A percentile compares a stretch with the other conserved stretches of the same genome.
These are phyloP conservation scores for Thermochaetoides thermophila DNA, from an alignment of 495 filamentous ascomycete genomes.

Conservation along the genomic window DNA sequence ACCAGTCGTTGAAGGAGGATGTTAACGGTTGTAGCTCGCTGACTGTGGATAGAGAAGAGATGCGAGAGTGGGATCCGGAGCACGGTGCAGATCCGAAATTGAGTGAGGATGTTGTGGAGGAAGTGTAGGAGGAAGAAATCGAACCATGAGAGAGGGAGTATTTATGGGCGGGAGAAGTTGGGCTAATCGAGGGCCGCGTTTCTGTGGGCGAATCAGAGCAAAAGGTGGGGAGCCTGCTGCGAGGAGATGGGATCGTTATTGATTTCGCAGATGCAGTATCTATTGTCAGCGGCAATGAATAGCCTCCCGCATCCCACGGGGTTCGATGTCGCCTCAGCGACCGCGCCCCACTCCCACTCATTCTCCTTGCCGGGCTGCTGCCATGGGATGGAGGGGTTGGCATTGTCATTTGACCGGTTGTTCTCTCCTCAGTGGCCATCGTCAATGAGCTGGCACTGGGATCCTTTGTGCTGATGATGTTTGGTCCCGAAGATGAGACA, in stretches of 20 bases:
- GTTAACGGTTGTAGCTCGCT: neutral
- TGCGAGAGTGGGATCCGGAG: constrained; percentile 23
- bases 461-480: too few species aligned
- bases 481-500: too few species aligned
- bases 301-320: constrained; percentile 33
- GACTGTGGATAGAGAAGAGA: constrained; percentile 25
- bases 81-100: too few species aligned
- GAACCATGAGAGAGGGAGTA: constrained; percentile 27
- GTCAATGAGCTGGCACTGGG: too few species aligned
- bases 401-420: too few species aligned
- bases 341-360: constrained; percentile 14
- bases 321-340: constrained; percentile 24
- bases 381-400: constrained; percentile 17
- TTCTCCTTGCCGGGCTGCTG: constrained; percentile 6
- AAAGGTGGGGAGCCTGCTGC: constrained; percentile 7
- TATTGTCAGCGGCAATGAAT: constrained; percentile 20
- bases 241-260: constrained; percentile 13
- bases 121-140: constrained; percentile 24
- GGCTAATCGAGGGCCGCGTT: constrained; percentile 10
- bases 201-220: constrained; percentile 18
- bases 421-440: too few species aligned
- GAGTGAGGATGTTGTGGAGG: too few species aligned
- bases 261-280: constrained; percentile 22
- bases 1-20: neutral
- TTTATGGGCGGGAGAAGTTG: constrained; percentile 24